Conservation (phyloP, 208 protist species). For the Trypanosoma rangeli region DNA sequence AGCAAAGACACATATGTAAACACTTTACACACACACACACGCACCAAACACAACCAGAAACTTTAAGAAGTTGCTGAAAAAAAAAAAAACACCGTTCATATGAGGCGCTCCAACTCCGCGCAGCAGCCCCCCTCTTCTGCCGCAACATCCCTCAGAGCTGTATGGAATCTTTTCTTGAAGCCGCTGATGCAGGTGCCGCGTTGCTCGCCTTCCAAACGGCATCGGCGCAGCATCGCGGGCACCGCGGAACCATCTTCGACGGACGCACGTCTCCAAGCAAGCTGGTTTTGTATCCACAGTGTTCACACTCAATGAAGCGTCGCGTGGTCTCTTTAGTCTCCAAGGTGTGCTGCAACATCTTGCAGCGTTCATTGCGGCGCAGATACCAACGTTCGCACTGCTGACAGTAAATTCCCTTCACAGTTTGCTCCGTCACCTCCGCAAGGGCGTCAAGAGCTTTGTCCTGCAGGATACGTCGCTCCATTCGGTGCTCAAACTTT, state of each 20-base stretch:
- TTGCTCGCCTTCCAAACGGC: slow-evolving; percentile 51
- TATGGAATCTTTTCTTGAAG: slow-evolving; percentile 1
- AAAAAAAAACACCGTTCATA: not conserved
- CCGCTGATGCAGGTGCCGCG: slow-evolving; percentile 51
- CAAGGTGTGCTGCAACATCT: slow-evolving; percentile 47
- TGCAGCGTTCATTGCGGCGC: slow-evolving; percentile 48
- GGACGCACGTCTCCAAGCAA: slow-evolving; percentile 62
- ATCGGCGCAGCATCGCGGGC: slow-evolving; percentile 60
- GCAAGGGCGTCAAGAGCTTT: slow-evolving; percentile 56
- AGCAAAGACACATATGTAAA: no score
- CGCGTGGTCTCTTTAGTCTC: slow-evolving; percentile 48
- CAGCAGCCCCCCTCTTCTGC: no score
- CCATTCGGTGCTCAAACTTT: slow-evolving; percentile 43
- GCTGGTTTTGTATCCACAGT: slow-evolving; percentile 76
- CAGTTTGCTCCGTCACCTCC: slow-evolving; percentile 48
- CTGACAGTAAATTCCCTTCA: slow-evolving; percentile 65
- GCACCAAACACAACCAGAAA: not conserved
- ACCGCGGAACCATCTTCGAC: slow-evolving; percentile 58
- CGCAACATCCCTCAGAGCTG: not conserved
- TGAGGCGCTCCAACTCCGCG: no score
- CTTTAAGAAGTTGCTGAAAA: slow-evolving; percentile 2
- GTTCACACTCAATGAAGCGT: slow-evolving; percentile 71
- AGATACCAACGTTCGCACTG: slow-evolving; percentile 63
- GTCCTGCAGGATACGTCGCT: slow-evolving; percentile 54
- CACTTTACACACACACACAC: not conserved